Base-by-base conservation (phyloP, 2,329 filamentous ascomycete genomes). In the Colletotrichum euphorbiae region DNA sequence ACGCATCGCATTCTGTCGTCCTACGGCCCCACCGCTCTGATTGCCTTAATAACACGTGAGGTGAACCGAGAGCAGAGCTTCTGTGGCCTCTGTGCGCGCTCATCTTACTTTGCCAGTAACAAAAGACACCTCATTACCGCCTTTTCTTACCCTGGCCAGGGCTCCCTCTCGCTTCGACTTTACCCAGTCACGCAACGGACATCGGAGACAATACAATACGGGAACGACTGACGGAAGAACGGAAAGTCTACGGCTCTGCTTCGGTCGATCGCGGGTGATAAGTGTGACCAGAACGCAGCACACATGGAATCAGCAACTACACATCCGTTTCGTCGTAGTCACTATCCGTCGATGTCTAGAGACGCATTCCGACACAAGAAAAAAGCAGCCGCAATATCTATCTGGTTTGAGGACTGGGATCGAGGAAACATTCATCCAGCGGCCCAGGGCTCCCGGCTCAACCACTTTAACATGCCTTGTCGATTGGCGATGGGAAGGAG, bases 1-100 rank as follows among this genome's bases (percentile, higher is more conserved):
- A 68, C 46, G 54, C 54, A 65, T 60, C 66, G 62, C 48, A 60
- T 65, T 42, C 45, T 24, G 24, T 36, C 40, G 42, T 55, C 15
- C 54, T 48, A 50, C 61, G 45, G 66, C 66, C 50, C 66, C 66
- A 69, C 66, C 38, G 46, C 43, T 40, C 55, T 69, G 55, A 69
- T 69, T 69, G 36, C 55, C 19, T 59, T 69, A 55, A 69, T 69
- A 45, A 66, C 48, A 69, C 46, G 54, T 15, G 31, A 33, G 42
- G 55, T 33, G 52, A 55, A 38, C 9, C 36, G 61, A 36, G 58
- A 46, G 28, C 28, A 28, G 6, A 63, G 38, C 45, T 55, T 17
- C 48, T 28, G 38, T 28, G 54, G 45, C 52, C 33, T 43, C 43
- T 31, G 38, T 45, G 55, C 28, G 17, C 17, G 62, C 12, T 65